Conservation (phyloP, 2,329 filamentous ascomycete species). For the Cordyceps fumosorosea region DNA sequence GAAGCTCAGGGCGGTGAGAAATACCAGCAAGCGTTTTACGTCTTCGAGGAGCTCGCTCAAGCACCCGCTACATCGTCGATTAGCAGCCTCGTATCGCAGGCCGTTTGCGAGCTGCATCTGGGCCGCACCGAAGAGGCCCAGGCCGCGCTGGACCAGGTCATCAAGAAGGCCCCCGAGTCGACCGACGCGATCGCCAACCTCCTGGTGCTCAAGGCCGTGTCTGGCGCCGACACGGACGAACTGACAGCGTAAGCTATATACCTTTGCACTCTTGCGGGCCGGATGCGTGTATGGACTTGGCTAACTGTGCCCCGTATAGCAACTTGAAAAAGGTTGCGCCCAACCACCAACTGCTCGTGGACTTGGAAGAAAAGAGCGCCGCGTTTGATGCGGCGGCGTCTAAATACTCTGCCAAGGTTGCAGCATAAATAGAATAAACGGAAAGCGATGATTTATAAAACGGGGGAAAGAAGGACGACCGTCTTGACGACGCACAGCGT, state of each 20-base stretch:
- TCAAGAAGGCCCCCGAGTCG: constrained; percentile 65
- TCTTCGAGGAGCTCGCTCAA: constrained; percentile 92
- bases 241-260: constrained; percentile 48
- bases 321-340: constrained; percentile 52
- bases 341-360: constrained; percentile 63
- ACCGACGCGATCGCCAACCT: constrained; percentile 75
- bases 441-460: background rate
- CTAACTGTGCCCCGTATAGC: constrained; percentile 31
- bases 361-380: constrained; percentile 74
- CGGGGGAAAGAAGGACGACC: constrained; percentile 1
- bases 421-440: constrained; percentile 33
- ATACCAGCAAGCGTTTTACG: constrained; percentile 96
- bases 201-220: constrained; percentile 70
- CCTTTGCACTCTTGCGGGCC: background rate
- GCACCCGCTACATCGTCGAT: constrained; percentile 73
- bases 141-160: constrained; percentile 72
- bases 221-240: constrained; percentile 64
- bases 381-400: constrained; percentile 78
- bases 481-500: constrained; percentile 3
- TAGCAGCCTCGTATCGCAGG: constrained; percentile 75
- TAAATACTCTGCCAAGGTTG: constrained; percentile 82
- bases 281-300: background rate
- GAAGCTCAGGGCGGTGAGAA: constrained; percentile 72
- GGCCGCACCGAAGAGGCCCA: constrained; percentile 85
- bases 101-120: constrained; percentile 84